Evolutionary conservation across 2,329 filamentous ascomycete species (phyloP).

Genomic region (Lasiodiplodia sp.): DNA sequence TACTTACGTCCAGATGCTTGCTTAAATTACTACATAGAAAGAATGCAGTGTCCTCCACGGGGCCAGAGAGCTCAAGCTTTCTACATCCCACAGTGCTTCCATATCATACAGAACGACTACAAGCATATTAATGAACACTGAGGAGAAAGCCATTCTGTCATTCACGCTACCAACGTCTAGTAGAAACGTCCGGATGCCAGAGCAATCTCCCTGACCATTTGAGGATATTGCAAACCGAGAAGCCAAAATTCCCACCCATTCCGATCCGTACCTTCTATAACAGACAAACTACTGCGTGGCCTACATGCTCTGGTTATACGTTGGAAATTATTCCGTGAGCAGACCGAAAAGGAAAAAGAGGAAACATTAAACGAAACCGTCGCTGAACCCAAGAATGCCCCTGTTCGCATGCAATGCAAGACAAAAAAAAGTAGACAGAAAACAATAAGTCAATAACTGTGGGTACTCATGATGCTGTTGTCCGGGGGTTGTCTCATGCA

Average conservation of each 20-base stretch:
- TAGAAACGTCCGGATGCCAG: not conserved
- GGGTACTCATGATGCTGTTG: slow-evolving; percentile 25
- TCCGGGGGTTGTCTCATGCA: slow-evolving; percentile 25
- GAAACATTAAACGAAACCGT: slow-evolving; percentile 9
- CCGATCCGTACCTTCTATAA: slow-evolving; percentile 22
- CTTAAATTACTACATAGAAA: too few species aligned
- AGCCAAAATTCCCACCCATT: slow-evolving; percentile 7
- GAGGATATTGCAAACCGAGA: slow-evolving; percentile 8
- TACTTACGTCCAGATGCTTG: too few species aligned
- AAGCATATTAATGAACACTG: not conserved
- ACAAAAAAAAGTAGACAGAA: not conserved
- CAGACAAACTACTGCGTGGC: slow-evolving; percentile 5
- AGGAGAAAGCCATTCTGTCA: slow-evolving; percentile 13
- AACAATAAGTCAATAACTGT: not conserved
- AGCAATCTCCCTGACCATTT: not conserved
- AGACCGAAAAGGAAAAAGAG: not conserved
- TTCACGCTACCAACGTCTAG: slow-evolving; percentile 21
- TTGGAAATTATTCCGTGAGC: not conserved
- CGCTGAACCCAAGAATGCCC: slow-evolving; percentile 22
- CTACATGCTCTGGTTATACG: not conserved
- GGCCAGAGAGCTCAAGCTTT: too few species aligned
- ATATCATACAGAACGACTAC: not conserved
- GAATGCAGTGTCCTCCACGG: too few species aligned
- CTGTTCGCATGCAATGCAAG: slow-evolving; percentile 16
- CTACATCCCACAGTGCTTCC: too few species aligned